Evolutionary conservation across 106 monocot genomes (phyloP), one percentile per base, ranked within the genome.

Genomic region (Chionographis japonica): DNA sequence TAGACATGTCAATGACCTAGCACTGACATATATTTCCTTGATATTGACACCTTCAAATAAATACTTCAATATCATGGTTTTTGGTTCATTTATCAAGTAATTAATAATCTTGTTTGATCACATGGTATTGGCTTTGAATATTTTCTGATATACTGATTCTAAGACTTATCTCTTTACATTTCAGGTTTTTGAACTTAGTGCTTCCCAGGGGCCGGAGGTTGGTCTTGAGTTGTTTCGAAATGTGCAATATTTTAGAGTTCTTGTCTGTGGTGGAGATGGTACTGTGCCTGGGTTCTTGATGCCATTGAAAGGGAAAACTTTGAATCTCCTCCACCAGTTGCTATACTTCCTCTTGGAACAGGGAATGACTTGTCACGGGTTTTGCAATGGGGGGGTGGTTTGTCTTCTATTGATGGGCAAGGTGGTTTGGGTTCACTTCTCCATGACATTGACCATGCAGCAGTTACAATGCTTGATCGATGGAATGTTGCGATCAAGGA

Each of bases 281-380:
- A 94, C 94, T 42, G 85, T 94, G 76, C 90, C 8, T 94, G 94
- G 94, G 94, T 94, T 77, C 87, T 94, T 76, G 90, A 94, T 82
- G 82, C 94, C 42, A 90, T 94, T 69, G 90, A 94, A 59, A 80
- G 20, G 72, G 72, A 80, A 61, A 86, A 94, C 60, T 90, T 90
- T 70, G 87, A 82, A 74, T 94, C 94, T 79, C 94, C 94, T 60
- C 94, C 94, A 50, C 87, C 94, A 39, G 90, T 94, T n/a, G 72
- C 94, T 56, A 83, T 94, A 58, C 94, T 94, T 71, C 94, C 94
- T n/a, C 87, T 94, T 56, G 94, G 94, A 68, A 94, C 94, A 52
- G 94, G 94, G 56, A 94, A 94, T 83, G 94, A 94, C 71, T 69
- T 94, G 65, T 90, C 94, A 0, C 78, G 87, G 49, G 87, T 90